Base-by-base conservation (phyloP, 306 rosid genomes). In the Malus domestica region DNA sequence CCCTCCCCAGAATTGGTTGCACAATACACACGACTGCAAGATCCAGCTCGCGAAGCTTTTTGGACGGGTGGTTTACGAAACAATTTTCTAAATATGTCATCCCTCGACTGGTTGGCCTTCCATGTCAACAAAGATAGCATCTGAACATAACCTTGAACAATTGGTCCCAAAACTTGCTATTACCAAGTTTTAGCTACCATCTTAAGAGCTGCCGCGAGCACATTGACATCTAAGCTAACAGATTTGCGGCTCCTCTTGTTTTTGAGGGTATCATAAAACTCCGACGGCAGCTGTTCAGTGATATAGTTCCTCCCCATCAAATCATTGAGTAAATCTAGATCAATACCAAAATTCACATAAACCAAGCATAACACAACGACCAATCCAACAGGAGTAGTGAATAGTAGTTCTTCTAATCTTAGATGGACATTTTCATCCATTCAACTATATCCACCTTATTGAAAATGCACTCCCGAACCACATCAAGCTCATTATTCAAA, bases 171-270 rank as follows among this genome's bases (percentile, higher is more conserved):
- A 76, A 49, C 75, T 74, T 29, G 78, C 89, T 76, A 85, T 68
- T 4, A 89, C 88, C 79, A 91, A 40, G 90, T 85, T 79, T 91
- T 86, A 61, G 52, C 85, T 59, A 86, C 68, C 75, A 61, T 30
- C 66, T 78, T 76, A 67, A 91, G 84, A 45, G 89, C 91, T 71
- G 74, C 76, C 1, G 90, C 93, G 54, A 84, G 62, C 72, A 68
- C 80, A 22, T 78, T 67, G 38, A 83, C 42, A 25, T 69, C 61
- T n/a, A 59, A 49, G 71, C 4, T 40, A 13, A 20, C 3, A 61
- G 35, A 67, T 12, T 32, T 3, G 46, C 4, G 51, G 7, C 45
- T 79, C 74, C 52, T 57, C 61, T 79, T 75, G 57, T 75, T 71
- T 35, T 3, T 15, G 65, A 91, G 73, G 49, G 76, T 70, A 18